Evolutionary conservation across 257 asterid genomes (phyloP).

Genomic region (Capsicum rhomboideum): DNA sequence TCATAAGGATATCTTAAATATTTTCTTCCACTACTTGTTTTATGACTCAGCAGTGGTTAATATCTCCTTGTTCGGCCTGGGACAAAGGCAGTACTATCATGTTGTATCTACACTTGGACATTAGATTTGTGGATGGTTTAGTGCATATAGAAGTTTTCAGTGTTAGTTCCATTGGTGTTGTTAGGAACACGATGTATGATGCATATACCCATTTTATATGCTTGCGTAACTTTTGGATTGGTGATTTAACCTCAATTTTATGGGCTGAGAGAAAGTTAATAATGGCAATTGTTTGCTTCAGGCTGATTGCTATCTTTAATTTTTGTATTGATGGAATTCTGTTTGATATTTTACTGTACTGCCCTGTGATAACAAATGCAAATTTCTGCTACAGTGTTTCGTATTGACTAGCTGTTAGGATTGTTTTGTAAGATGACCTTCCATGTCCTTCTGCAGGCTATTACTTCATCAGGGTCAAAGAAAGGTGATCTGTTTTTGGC

Average conservation of each 20-base stretch:
- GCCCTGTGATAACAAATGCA: background rate
- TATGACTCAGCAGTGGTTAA: background rate
- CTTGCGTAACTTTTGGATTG: background rate
- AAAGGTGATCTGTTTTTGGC: slow-evolving; percentile 60
- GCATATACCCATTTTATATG: background rate
- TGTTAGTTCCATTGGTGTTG: background rate
- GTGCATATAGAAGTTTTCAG: background rate
- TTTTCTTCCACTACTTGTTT: background rate
- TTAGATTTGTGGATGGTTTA: background rate
- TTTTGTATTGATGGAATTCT: background rate
- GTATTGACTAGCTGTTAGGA: background rate
- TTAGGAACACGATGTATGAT: background rate
- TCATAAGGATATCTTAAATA: background rate
- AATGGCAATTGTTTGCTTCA: background rate
- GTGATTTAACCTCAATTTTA: background rate
- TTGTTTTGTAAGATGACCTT: background rate
- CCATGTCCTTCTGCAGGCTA: slow-evolving; percentile 19
- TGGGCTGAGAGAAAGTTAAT: background rate
- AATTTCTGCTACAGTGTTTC: background rate
- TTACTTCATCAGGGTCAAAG: slow-evolving; percentile 51
- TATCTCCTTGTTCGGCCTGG: background rate
- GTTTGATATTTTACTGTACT: background rate
- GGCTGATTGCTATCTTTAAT: background rate
- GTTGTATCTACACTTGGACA: background rate
- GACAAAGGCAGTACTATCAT: background rate